phyloP scores from a whole-genome alignment of 768 basidiomycete genomes.

The Boletus edulis region DNA sequence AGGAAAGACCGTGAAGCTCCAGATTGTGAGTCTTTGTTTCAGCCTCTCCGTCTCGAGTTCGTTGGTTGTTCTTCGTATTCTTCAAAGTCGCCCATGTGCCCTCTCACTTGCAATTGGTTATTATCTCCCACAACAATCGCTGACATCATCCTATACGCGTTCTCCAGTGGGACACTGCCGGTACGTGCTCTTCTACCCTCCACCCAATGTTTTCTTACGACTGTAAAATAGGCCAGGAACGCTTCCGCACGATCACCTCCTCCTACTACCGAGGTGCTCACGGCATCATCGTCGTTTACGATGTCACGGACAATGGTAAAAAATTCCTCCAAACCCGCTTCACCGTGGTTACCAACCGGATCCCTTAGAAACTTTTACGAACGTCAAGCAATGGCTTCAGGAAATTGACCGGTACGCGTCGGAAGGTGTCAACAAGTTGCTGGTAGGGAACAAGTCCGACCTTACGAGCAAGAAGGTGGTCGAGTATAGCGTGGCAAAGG shows the following conservation, averaged over 20 bases:
- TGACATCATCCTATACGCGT: constrained; percentile 17
- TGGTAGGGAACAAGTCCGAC: constrained; percentile 99
- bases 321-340: constrained; percentile 6
- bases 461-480: constrained; percentile 96
- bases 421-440: constrained; percentile 96
- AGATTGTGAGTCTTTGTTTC: constrained; percentile 71
- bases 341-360: constrained; percentile 5
- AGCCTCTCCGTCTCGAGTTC: neutral
- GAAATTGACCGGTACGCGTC: constrained; percentile 96
- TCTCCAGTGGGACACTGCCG: constrained; percentile 91
- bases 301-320: constrained; percentile 90
- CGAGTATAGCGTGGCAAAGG: constrained; percentile 86
- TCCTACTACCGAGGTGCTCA: constrained; percentile 99
- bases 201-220: constrained; percentile 1
- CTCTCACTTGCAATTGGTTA: neutral
- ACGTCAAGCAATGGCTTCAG: constrained; percentile 94
- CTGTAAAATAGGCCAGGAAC: constrained; percentile 74
- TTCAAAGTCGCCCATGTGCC: neutral
- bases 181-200: constrained; percentile 36
- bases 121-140: neutral
- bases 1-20: constrained; percentile 97
- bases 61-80: neutral
- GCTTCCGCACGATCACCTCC: constrained; percentile 98
- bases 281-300: constrained; percentile 98
- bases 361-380: constrained; percentile 80